phyloP scores from a whole-genome alignment of 2,329 filamentous ascomycete species.

The Bipolaris zeicola region DNA sequence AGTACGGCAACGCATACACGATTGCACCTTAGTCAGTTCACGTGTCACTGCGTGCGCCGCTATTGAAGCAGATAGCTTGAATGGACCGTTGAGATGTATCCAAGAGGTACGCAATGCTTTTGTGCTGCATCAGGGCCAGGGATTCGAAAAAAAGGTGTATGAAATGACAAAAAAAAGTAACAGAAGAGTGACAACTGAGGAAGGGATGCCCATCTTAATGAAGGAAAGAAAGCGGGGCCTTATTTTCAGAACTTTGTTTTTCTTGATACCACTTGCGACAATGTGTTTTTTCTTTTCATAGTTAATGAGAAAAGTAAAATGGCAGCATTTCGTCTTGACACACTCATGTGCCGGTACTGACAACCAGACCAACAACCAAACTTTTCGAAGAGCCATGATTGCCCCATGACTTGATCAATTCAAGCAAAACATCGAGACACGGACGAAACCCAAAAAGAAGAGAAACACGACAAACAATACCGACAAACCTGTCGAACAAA shows the following conservation, averaged over 20 bases:
- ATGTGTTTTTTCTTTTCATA: neutral
- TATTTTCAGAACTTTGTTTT: neutral
- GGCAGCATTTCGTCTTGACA: too few species aligned
- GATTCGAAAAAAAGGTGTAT: neutral
- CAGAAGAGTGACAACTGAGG: neutral
- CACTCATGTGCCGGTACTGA: too few species aligned
- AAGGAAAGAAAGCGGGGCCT: too few species aligned
- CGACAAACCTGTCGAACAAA: too few species aligned
- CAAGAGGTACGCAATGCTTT: neutral
- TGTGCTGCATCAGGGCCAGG: neutral
- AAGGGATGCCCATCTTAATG: neutral
- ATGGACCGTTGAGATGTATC: neutral
- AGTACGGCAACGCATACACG: constrained; percentile 22
- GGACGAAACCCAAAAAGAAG: too few species aligned
- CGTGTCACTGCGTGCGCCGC: neutral
- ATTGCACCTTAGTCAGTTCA: constrained; percentile 18
- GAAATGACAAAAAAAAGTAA: neutral
- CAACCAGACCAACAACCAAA: too few species aligned
- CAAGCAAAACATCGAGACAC: too few species aligned
- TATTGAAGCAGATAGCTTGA: neutral
- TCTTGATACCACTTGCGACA: neutral
- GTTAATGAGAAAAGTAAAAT: neutral
- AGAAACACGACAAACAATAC: too few species aligned
- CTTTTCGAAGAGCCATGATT: too few species aligned
- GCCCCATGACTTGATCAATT: too few species aligned